A percentile compares a stretch with the other conserved stretches of the same genome.
phyloP scores from a whole-genome alignment of 2,329 filamentous ascomycete species.

The Fusarium virguliforme region DNA sequence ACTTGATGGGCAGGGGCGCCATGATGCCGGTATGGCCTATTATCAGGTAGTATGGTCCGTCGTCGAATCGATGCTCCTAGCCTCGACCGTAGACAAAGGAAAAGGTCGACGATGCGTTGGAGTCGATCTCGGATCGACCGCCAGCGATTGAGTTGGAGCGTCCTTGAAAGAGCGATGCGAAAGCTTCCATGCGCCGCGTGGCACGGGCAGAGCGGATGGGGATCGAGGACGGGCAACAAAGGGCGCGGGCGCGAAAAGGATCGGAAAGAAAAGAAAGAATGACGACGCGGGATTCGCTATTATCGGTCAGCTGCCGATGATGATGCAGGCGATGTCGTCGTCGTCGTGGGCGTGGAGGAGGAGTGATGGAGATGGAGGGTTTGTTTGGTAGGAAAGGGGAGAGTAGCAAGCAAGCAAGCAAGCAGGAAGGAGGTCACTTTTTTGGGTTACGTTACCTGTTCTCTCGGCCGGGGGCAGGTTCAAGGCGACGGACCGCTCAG shows the following conservation, averaged over 20 bases:
- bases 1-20: conserved; percentile 90
- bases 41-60: conserved; percentile 48
- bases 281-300: conserved; percentile 45
- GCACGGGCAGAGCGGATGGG: conserved; percentile 43
- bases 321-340: conserved; percentile 49
- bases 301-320: conserved; percentile 49
- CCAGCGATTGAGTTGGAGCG: conserved; percentile 46
- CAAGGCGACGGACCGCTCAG: conserved; percentile 36
- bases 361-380: conserved; percentile 42
- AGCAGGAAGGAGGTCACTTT: conserved; percentile 40
- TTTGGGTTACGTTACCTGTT: conserved; percentile 56
- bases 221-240: conserved; percentile 31
- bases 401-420: conserved; percentile 24
- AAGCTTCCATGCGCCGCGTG: conserved; percentile 60
- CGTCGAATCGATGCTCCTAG: conserved; percentile 48
- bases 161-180: conserved; percentile 48
- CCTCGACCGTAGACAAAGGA: conserved; percentile 40
- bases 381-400: conserved; percentile 50
- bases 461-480: conserved; percentile 43
- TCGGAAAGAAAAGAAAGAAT: conserved; percentile 37
- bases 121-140: conserved; percentile 50
- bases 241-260: conserved; percentile 41
- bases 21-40: conserved; percentile 60
- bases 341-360: conserved; percentile 34
- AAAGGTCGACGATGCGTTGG: conserved; percentile 25